These are phyloP conservation scores for Kwoniella botswanensis DNA, from an alignment of 768 basidiomycete species.

Conservation along the genomic window DNA sequence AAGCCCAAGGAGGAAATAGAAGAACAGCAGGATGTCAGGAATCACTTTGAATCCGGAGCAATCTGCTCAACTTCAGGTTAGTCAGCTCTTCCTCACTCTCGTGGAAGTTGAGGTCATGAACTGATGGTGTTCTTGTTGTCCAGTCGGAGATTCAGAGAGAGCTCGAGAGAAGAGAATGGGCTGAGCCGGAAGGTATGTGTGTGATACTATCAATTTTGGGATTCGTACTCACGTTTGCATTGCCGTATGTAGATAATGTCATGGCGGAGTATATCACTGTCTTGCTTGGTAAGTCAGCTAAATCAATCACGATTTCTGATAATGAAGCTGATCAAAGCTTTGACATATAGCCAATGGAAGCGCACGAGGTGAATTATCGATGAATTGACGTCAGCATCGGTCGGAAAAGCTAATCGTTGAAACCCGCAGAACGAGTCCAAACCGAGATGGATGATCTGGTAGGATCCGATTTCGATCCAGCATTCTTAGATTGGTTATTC, in stretches of 20 bases:
- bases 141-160: conserved; percentile 48
- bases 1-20: background rate
- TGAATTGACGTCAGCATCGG: background rate
- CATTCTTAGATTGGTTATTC: conserved; percentile 54
- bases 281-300: conserved; percentile 47
- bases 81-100: background rate
- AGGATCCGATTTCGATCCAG: conserved; percentile 39
- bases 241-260: conserved; percentile 44
- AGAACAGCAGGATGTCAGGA: background rate
- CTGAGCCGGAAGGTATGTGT: conserved; percentile 46
- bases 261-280: conserved; percentile 59
- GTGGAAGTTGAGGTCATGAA: background rate
- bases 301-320: background rate
- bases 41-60: conserved; percentile 19
- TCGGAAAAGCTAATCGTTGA: no score
- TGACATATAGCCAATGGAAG: conserved; percentile 50
- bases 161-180: conserved; percentile 53
- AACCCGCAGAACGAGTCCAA: conserved; percentile 42
- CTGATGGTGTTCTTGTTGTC: background rate
- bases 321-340: conserved; percentile 2
- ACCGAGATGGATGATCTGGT: conserved; percentile 51
- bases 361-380: conserved; percentile 29
- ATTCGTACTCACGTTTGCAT: background rate
- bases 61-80: conserved; percentile 30
- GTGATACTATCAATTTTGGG: background rate